These are phyloP conservation scores for Crassisporium funariophilum DNA, from an alignment of 768 basidiomycete genomes.

Conservation along the genomic window DNA sequence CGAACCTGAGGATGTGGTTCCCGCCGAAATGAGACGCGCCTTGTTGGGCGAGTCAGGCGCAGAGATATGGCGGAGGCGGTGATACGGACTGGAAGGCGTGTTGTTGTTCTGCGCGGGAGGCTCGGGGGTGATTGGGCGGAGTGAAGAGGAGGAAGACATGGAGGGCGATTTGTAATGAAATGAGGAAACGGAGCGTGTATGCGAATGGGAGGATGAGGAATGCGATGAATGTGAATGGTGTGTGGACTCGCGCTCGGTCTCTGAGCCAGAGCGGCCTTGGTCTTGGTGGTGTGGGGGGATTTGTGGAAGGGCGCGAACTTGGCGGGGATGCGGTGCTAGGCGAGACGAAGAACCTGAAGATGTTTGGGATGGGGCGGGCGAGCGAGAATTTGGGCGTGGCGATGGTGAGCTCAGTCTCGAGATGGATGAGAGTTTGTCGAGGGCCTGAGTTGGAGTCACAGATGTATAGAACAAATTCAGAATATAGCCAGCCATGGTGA, in stretches of 20 bases:
- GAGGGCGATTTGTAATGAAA: conserved; percentile 23
- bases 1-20: conserved; percentile 14
- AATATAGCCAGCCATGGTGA: conserved; percentile 25
- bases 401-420: conserved; percentile 55
- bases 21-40: conserved; percentile 22
- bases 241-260: conserved; percentile 74
- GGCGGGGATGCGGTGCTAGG: too few relatives aligned
- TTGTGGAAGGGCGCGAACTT: conserved; percentile 4
- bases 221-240: conserved; percentile 30
- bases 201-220: conserved; percentile 22
- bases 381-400: conserved; percentile 30
- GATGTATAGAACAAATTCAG: conserved; percentile 32
- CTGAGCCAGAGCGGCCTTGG: conserved; percentile 65
- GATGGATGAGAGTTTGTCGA: conserved; percentile 58
- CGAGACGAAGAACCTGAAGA: too few relatives aligned
- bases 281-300: conserved; percentile 32
- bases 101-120: conserved; percentile 12
- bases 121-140: conserved; percentile 16
- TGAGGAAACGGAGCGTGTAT: conserved; percentile 17
- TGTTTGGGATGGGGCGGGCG: conserved; percentile 30
- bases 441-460: conserved; percentile 44
- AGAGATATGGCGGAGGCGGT: conserved; percentile 27
- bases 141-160: conserved; percentile 11
- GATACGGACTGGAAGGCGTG: conserved; percentile 15
- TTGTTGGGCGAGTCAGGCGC: conserved; percentile 37